These are phyloP conservation scores for Penicillium sp. DNA, from an alignment of 2,329 filamentous ascomycete species.

Conservation along the genomic window DNA sequence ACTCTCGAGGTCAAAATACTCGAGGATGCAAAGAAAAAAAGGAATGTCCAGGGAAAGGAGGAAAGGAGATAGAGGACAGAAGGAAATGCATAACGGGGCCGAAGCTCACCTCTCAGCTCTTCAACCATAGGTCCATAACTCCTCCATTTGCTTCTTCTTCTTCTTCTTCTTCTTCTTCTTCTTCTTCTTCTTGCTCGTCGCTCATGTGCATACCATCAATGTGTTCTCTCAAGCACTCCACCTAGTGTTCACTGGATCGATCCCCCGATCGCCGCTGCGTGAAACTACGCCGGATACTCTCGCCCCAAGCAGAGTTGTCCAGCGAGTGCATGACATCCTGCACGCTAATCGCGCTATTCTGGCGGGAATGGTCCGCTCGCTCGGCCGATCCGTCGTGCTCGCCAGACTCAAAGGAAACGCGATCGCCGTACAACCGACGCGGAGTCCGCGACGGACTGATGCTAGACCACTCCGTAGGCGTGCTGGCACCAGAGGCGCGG, in stretches of 20 bases:
- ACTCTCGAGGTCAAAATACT: constrained; percentile 6
- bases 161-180: too few species aligned
- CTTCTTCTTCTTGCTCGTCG: not conserved
- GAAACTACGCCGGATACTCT: constrained; percentile 86
- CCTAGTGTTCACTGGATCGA: constrained; percentile 12
- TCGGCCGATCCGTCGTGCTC: constrained; percentile 20
- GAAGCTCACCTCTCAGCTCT: not conserved
- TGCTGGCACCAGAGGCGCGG: constrained; percentile 37
- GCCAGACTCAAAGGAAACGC: constrained; percentile 34
- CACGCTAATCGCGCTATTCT: constrained; percentile 70
- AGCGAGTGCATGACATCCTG: constrained; percentile 81
- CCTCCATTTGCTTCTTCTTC: not conserved
- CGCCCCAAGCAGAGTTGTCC: constrained; percentile 88
- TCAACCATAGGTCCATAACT: not conserved
- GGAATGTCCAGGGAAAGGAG: constrained; percentile 3
- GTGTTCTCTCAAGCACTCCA: not conserved
- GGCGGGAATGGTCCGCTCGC: constrained; percentile 53
- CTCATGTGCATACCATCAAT: not conserved
- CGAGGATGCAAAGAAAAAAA: constrained; percentile 3
- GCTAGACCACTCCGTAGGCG: constrained; percentile 52
- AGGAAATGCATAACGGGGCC: not conserved
- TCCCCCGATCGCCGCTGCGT: constrained; percentile 59
- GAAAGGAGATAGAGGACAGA: constrained; percentile 13
- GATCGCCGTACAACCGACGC: constrained; percentile 32
- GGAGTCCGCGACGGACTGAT: constrained; percentile 53